Conservation (phyloP, 345 rosid genomes). For the Salix arbutifolia region DNA sequence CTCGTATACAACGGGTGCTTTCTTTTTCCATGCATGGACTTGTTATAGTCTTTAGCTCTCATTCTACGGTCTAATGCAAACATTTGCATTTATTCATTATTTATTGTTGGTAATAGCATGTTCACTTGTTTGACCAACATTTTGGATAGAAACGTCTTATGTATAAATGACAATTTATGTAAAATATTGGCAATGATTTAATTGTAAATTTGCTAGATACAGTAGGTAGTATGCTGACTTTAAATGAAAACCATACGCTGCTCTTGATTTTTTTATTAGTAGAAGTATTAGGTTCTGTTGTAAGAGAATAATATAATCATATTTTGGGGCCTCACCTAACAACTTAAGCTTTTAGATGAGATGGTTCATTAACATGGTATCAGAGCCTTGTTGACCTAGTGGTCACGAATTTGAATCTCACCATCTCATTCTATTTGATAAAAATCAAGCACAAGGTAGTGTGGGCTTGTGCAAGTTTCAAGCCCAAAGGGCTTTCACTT, state of each 20-base stretch:
- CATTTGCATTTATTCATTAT: neutral
- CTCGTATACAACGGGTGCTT: constrained; percentile 78
- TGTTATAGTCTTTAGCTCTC: neutral
- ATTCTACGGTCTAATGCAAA: neutral
- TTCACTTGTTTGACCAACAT: neutral
- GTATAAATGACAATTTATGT: neutral
- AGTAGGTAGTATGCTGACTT: neutral
- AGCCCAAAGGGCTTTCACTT: too few species aligned
- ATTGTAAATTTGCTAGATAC: neutral
- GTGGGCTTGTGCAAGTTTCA: too few species aligned
- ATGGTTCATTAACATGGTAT: too few species aligned
- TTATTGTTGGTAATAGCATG: neutral
- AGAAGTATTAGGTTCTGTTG: neutral
- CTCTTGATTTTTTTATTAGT: neutral
- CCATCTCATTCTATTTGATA: too few species aligned
- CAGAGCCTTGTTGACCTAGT: too few species aligned
- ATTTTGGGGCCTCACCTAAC: too few species aligned
- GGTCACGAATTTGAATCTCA: too few species aligned
- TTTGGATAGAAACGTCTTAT: neutral
- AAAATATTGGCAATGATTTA: neutral
- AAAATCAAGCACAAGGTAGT: too few species aligned
- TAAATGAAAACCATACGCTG: neutral
- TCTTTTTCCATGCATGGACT: neutral
- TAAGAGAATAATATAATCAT: too few species aligned
- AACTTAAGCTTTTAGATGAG: too few species aligned